Conservation (phyloP, 2,329 filamentous ascomycete species). For the Paecilomyces formosus region DNA sequence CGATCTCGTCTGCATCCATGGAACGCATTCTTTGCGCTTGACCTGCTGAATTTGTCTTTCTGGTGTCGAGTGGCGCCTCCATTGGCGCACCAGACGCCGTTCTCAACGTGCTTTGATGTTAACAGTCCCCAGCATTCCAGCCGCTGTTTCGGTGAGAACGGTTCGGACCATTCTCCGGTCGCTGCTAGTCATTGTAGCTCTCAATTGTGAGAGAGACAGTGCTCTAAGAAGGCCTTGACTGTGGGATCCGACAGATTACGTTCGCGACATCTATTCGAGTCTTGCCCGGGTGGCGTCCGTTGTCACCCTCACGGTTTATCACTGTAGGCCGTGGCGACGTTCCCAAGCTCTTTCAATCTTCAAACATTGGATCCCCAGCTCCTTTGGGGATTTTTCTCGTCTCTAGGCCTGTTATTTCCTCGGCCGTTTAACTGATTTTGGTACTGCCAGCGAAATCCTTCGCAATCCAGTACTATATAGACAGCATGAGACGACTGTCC, state of each 20-base stretch:
- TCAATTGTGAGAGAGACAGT: background rate
- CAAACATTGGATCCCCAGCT: background rate
- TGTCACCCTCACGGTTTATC: background rate
- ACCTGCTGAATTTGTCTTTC: background rate
- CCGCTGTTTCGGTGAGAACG: background rate
- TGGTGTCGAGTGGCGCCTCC: background rate
- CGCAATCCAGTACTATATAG: background rate
- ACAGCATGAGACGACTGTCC: background rate
- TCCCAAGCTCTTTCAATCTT: background rate
- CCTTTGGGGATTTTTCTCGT: background rate
- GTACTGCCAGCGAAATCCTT: background rate
- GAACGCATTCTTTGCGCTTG: background rate
- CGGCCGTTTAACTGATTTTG: background rate
- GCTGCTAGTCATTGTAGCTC: background rate
- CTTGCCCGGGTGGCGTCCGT: background rate
- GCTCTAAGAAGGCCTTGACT: background rate
- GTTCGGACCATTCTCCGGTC: background rate
- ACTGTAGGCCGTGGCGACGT: background rate
- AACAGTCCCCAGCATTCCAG: background rate
- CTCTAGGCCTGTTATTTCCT: background rate
- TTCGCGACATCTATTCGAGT: background rate
- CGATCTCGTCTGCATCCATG: background rate
- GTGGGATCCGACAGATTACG: background rate
- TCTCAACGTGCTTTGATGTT: background rate
- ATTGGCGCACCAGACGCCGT: background rate